Base-by-base conservation (phyloP, 495 filamentous ascomycete species). In the Polyplosphaeria fusca region DNA sequence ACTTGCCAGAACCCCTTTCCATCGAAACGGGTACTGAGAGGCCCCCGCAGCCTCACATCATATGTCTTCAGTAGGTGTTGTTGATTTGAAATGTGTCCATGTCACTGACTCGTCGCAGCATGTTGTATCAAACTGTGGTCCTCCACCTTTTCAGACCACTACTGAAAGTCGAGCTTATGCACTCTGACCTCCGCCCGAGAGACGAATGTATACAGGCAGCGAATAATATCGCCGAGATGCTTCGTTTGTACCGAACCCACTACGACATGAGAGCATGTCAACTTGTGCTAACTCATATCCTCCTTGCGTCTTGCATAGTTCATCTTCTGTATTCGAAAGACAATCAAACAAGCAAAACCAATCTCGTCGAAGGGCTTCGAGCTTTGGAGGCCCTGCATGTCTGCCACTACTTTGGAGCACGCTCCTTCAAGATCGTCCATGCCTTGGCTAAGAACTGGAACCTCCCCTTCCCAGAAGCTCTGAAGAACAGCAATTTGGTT, bases 41-140 rank as follows among this genome's bases (percentile, higher is more conserved):
- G 12, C 59, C 78, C 79, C 63, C 81, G 0, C 81, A 81, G 13
- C 77, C 81, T 12, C 76, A 85, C 51, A 70, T 86, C 52, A 80
- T 85, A 47, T 77, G 79, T 16, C 82, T 77, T 41, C 74, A 86
- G 84, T 86, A 69, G 76, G 84, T 76, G 38, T 37, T 32, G 22
- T 23, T 14, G n/a, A 12, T 4, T 48, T 23, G 19, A 5, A 3
- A 26, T 40, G 28, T 39, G 13, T 5, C 22, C 11, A 26, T 35
- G 5, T n/a, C 44, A n/a, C 43, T 58, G 28, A 68, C 19, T 49
- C 38, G 52, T 47, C 20, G 27, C 47, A 85, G 83, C 65, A 85
- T 86, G 76, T 81, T 84, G 53, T 86, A 85, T 52, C 80, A 86
- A 55, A 82, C 79, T 44, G 77, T 80, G 23, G 77, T 86, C 43